phyloP scores from a whole-genome alignment of 257 asterid genomes.

The Rubia yunnanensis region DNA sequence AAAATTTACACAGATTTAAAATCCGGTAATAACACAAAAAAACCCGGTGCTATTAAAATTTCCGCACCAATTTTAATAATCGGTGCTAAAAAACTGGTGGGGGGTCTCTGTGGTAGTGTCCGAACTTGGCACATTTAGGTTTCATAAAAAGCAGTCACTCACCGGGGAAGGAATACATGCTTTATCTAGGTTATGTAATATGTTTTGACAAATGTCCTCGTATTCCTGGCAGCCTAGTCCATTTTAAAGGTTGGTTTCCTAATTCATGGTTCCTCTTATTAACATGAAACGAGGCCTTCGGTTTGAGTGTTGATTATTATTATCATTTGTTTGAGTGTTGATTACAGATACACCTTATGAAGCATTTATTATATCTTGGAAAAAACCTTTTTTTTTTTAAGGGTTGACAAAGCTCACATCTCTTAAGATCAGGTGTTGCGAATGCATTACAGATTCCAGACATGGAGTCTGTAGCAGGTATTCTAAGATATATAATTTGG shows the following conservation, averaged over 20 bases:
- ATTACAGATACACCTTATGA: not conserved
- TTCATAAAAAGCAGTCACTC: constrained; percentile 56
- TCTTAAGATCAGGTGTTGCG: constrained; percentile 77
- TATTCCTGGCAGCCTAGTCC: constrained; percentile 74
- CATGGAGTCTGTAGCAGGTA: constrained; percentile 77
- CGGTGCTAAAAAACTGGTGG: no score
- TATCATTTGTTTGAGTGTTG: no score
- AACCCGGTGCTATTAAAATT: no score
- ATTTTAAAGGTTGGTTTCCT: constrained; percentile 50
- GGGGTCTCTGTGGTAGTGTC: no score
- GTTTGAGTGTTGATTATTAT: no score
- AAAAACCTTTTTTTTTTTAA: constrained; percentile 9
- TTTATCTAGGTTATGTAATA: constrained; percentile 51
- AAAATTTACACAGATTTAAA: no score
- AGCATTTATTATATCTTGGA: constrained; percentile 5
- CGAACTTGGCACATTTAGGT: constrained; percentile 55
- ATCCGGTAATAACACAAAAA: no score
- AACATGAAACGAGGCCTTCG: no score
- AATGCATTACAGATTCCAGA: constrained; percentile 84
- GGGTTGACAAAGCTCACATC: constrained; percentile 69
- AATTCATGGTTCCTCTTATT: no score
- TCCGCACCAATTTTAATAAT: no score
- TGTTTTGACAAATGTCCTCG: constrained; percentile 83
- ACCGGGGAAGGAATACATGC: constrained; percentile 66
- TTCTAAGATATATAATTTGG: not conserved